phyloP scores from a whole-genome alignment of 148 eudicot genomes.

The Cornus suecica region DNA sequence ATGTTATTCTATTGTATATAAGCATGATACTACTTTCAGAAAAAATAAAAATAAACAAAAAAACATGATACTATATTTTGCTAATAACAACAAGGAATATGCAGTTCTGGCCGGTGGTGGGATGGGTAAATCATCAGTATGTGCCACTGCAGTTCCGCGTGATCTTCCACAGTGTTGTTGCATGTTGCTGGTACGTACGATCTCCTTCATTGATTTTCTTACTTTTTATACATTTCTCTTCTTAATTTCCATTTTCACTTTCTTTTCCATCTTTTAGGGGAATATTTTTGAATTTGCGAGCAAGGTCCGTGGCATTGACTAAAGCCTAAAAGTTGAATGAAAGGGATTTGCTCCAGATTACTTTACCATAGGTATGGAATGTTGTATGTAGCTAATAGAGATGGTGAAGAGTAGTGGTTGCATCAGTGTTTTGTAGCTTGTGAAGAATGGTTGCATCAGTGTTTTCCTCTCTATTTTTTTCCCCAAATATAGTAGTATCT shows the following conservation, averaged over 20 bases:
- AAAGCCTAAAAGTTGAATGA: constrained; percentile 28
- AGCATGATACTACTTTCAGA: background rate
- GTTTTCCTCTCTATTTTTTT: background rate
- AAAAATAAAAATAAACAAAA: too few relatives aligned
- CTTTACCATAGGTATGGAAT: background rate
- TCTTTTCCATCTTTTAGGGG: constrained; percentile 46
- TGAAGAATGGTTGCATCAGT: background rate
- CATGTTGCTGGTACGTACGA: constrained; percentile 58
- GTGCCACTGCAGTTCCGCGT: constrained; percentile 83
- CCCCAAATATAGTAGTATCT: background rate
- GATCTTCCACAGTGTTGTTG: constrained; percentile 62
- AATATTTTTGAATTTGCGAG: constrained; percentile 69
- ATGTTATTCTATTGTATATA: background rate
- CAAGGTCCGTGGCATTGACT: constrained; percentile 45
- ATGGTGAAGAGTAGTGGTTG: background rate
- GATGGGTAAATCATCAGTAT: constrained; percentile 78
- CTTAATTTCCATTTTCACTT: background rate
- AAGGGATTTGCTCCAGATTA: background rate
- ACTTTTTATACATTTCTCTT: background rate
- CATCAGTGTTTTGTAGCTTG: background rate
- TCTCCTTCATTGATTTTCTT: background rate
- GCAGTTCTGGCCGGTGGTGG: constrained; percentile 83
- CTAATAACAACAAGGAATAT: background rate
- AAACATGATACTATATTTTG: background rate
- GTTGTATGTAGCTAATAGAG: background rate